Base-by-base conservation (phyloP, 2,329 filamentous ascomycete species). In the Phaeophleospora eucalypticola region DNA sequence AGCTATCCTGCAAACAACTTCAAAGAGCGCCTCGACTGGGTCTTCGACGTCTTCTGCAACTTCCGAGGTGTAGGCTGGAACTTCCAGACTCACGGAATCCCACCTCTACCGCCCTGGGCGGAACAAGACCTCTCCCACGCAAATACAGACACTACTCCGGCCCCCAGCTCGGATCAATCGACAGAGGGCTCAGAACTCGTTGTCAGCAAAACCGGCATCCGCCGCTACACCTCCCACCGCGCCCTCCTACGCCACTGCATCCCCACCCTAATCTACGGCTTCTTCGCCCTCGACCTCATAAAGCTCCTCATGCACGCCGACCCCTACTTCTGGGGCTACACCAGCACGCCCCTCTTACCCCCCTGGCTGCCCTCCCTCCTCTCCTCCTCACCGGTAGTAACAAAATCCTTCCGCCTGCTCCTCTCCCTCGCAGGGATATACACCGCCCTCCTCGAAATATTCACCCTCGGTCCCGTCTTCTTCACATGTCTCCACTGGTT, bases 281-380 rank as follows among this genome's bases (percentile, higher is more conserved):
- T 87, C 62, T 53, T 93, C 10, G 51, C 79, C 6, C 71, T 95
- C 7, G 91, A 96, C 65, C 48, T 81, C 4, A 66, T 87, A 43
- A 86, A 86, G 59, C 76, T 82, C 1, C 52, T 81, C 51, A 83
- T 88, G 71, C 82, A 84, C 56, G 78, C 80, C 43, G 91, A 97
- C 59, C 83, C 85, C 0, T 95, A 91, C 70, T 95, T 90, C 67
- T 75, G 75, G 67, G 62, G 59, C 50, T 65, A 68, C 69, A 52
- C 43, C n/a, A 42, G 53, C 29, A 46, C 53, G 12, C 65, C 48
- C 60, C 65, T 60, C 56, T 6, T 12, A 29, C 73, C 53, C 50
- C 71, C 50, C 66, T 83, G 48, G 43, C 71, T 61, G 58, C 76
- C 65, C 61, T 77, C 46, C 24, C 63, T 60, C 14, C 48, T 66